Percentiles rank a stretch among this genome's conserved stretches.
phyloP scores from a whole-genome alignment of 2,329 filamentous ascomycete species.

The Stemphylium beticola region DNA sequence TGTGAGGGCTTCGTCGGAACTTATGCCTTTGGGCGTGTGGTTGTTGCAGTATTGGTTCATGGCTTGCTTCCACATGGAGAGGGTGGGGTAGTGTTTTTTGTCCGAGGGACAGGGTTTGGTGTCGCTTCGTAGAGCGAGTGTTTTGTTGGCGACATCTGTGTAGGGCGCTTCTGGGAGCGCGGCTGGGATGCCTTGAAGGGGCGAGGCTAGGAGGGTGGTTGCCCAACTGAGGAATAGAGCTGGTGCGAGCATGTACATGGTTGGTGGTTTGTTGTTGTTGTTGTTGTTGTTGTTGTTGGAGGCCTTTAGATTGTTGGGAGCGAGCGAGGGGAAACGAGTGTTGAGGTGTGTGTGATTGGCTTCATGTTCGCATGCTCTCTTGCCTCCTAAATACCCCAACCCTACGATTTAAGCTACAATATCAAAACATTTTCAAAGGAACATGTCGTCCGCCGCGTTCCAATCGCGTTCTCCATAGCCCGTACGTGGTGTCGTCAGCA shows the following conservation, averaged over 20 bases:
- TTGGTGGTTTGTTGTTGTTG: background rate
- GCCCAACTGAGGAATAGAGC: background rate
- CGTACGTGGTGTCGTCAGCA: too few species aligned
- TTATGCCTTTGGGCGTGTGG: background rate
- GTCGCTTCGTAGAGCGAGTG: background rate
- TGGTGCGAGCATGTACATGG: background rate
- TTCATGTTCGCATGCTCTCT: background rate
- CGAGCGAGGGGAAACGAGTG: background rate
- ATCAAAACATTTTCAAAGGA: too few species aligned
- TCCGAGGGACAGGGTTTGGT: background rate
- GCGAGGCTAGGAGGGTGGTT: background rate
- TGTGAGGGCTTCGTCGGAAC: background rate
- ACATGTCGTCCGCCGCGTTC: too few species aligned
- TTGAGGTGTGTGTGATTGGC: background rate
- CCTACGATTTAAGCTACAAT: background rate
- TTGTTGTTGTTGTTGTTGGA: too few species aligned
- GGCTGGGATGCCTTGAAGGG: background rate
- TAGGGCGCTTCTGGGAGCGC: background rate
- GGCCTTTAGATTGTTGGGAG: too few species aligned
- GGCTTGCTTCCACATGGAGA: background rate
- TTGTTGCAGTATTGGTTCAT: slow-evolving; percentile 1
- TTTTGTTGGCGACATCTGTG: background rate
- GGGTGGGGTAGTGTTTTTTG: background rate
- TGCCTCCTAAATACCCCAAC: background rate
- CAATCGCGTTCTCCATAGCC: too few species aligned